phyloP scores from a whole-genome alignment of 148 eudicot genomes.

The Drosera capensis region DNA sequence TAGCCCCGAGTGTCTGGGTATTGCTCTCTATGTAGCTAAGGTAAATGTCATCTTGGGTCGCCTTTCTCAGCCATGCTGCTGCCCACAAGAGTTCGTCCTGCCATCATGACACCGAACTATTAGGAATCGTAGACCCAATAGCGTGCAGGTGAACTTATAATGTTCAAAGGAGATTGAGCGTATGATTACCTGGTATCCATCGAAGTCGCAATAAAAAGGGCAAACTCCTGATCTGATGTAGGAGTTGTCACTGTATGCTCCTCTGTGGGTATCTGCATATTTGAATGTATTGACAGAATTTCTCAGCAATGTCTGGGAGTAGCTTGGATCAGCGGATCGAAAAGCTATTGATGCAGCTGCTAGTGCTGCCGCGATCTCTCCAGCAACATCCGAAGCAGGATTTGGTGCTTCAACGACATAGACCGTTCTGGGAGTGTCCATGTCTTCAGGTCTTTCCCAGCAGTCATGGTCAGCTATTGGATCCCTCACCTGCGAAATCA shows the following conservation, averaged over 20 bases:
- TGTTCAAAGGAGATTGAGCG: not conserved
- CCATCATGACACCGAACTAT: not conserved
- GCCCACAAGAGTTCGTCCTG: constrained; percentile 97
- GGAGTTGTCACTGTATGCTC: constrained; percentile 82
- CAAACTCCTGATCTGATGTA: constrained; percentile 52
- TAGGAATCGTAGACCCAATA: not conserved
- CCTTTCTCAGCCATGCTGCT: constrained; percentile 91
- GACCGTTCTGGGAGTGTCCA: constrained; percentile 78
- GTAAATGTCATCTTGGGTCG: constrained; percentile 50
- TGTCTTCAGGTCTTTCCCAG: constrained; percentile 98
- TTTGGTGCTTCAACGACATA: constrained; percentile 71
- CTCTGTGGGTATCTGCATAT: constrained; percentile 59
- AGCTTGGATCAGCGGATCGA: constrained; percentile 50
- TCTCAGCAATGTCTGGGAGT: constrained; percentile 47
- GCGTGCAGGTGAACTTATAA: not conserved
- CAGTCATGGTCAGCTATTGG: constrained; percentile 67
- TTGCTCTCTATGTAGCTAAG: constrained; percentile 58
- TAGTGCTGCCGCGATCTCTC: constrained; percentile 85
- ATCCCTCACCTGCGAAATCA: constrained; percentile 72
- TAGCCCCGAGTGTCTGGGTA: constrained; percentile 75
- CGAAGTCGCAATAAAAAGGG: constrained; percentile 89
- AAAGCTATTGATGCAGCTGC: constrained; percentile 91
- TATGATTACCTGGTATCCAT: constrained; percentile 82
- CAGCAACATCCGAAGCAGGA: constrained; percentile 88
- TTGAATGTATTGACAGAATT: constrained; percentile 35